Percentiles rank a stretch among this genome's conserved stretches.
Evolutionary conservation across 768 basidiomycete species (phyloP).

Genomic region (Pleurotus platypus): DNA sequence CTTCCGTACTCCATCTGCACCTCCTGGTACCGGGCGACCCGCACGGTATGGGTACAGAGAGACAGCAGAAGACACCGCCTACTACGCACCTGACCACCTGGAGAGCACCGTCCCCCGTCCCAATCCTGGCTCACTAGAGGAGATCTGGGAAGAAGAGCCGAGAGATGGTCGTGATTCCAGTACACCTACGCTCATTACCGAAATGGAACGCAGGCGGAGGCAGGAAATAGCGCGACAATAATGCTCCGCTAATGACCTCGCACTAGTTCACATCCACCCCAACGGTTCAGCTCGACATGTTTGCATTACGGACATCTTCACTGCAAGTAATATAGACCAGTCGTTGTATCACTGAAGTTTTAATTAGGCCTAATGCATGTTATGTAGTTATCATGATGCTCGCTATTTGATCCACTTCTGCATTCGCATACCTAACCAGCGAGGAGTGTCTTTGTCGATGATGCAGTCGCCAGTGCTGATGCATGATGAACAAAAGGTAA

Average conservation of each 20-base stretch:
- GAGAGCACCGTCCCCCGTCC: slow-evolving; percentile 31
- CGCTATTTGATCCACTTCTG: too few relatives aligned
- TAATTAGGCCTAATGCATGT: too few relatives aligned
- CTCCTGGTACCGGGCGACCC: slow-evolving; percentile 10
- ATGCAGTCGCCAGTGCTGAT: too few relatives aligned
- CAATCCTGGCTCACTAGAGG: slow-evolving; percentile 18
- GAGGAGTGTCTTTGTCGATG: too few relatives aligned
- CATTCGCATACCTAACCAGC: too few relatives aligned
- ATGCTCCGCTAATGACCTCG: background rate
- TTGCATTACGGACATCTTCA: background rate
- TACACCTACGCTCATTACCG: background rate
- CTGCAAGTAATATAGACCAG: background rate
- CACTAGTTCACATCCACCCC: background rate
- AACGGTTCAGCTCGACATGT: background rate
- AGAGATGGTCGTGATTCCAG: background rate
- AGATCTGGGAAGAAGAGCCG: slow-evolving; percentile 23
- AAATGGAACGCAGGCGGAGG: slow-evolving; percentile 1
- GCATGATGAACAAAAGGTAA: too few relatives aligned
- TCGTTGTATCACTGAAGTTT: too few relatives aligned
- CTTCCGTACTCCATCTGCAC: slow-evolving; percentile 8
- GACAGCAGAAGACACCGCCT: slow-evolving; percentile 9
- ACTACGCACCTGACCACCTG: slow-evolving; percentile 15
- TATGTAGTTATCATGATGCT: too few relatives aligned
- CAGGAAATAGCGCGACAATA: background rate
- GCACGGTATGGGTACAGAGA: background rate